Conservation (phyloP, 2,329 filamentous ascomycete species). For the Aspergillus uvarum region DNA sequence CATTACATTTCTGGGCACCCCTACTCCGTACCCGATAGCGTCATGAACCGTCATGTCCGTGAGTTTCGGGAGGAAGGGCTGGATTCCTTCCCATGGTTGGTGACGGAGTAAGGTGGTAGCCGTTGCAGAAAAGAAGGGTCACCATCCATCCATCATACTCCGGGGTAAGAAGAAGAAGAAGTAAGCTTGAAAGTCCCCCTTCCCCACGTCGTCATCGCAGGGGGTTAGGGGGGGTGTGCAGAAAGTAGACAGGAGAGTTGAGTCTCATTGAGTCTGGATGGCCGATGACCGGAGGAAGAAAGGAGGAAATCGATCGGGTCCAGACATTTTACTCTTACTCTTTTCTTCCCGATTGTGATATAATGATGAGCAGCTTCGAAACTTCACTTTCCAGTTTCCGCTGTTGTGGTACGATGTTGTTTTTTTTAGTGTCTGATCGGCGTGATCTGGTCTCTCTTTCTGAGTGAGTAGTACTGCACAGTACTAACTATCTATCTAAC, state of each 20-base stretch:
- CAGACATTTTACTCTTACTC: too few relatives aligned
- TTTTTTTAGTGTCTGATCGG: not conserved
- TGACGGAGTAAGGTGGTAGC: not conserved
- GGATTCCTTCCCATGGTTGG: not conserved
- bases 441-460: not conserved
- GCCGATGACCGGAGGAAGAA: not conserved
- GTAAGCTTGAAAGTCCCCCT: not conserved
- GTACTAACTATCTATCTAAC: not conserved
- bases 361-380: not conserved
- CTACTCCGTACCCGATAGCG: constrained; percentile 10
- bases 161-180: not conserved
- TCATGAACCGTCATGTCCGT: constrained; percentile 11
- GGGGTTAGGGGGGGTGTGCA: too few relatives aligned
- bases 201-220: not conserved
- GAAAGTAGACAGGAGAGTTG: too few relatives aligned
- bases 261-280: not conserved
- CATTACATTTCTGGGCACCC: not conserved
- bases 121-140: not conserved
- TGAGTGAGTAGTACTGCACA: too few relatives aligned
- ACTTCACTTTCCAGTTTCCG: not conserved
- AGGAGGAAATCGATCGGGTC: too few relatives aligned
- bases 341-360: not conserved
- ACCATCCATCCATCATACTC: not conserved
- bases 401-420: not conserved
- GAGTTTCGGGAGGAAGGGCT: not conserved